Evolutionary conservation across 208 protist genomes (phyloP).

Genomic region (Crithidia fasciculata): DNA sequence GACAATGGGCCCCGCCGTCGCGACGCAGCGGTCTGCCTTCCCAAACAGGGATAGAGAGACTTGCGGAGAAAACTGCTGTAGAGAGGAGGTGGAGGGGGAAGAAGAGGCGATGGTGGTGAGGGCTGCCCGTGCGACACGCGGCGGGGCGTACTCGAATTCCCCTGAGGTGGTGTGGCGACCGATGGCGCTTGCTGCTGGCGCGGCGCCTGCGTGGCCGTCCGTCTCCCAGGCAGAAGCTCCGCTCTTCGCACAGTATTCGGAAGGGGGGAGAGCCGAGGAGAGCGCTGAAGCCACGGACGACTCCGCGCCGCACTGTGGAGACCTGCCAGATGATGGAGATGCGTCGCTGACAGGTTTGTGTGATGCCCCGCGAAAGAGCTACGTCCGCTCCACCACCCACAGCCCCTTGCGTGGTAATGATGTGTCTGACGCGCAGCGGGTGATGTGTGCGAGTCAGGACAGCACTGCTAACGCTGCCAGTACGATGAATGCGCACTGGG

Average conservation of each 20-base stretch:
- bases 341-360: slow-evolving; percentile 28
- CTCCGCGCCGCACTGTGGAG: neutral
- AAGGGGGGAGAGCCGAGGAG: neutral
- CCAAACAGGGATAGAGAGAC: neutral
- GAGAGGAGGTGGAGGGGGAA: neutral
- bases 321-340: neutral
- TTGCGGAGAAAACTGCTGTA: neutral
- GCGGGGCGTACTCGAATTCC: neutral
- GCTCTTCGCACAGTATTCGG: too few species aligned
- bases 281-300: neutral
- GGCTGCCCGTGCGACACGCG: too few species aligned
- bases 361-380: slow-evolving; percentile 55
- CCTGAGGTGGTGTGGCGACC: slow-evolving; percentile 10
- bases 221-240: too few species aligned
- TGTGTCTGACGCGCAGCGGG: neutral
- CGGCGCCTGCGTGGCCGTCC: too few species aligned
- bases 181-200: neutral
- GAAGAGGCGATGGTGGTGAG: too few species aligned
- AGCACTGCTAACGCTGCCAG: neutral
- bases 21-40: neutral
- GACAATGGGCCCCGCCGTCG: neutral
- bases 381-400: slow-evolving; percentile 23
- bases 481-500: too few species aligned
- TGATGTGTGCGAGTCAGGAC: neutral
- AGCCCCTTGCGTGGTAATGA: slow-evolving; percentile 2